phyloP scores from a whole-genome alignment of 306 rosid species.

The Phaseolus lunatus region DNA sequence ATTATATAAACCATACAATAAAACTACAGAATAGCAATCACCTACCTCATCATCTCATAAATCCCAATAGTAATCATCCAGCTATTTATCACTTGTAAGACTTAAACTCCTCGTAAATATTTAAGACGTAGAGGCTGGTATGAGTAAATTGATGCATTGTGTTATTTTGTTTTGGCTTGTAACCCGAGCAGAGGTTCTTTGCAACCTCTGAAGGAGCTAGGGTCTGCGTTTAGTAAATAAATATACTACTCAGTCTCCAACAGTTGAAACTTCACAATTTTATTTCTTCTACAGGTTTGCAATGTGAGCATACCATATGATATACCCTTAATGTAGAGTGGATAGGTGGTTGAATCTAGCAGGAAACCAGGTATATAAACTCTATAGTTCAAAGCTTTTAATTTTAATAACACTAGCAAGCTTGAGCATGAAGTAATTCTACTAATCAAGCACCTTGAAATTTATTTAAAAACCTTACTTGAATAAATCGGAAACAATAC shows the following conservation, averaged over 20 bases:
- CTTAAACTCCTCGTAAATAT: too few relatives aligned
- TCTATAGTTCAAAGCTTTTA: background rate
- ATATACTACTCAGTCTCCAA: background rate
- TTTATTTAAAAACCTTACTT: background rate
- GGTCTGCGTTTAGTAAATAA: background rate
- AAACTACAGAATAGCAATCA: too few relatives aligned
- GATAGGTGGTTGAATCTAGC: background rate
- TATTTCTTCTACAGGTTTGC: constrained; percentile 3
- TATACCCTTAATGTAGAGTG: background rate
- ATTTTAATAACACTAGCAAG: background rate
- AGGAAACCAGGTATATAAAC: background rate
- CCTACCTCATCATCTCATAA: too few relatives aligned
- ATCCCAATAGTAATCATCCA: too few relatives aligned
- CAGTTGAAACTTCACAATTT: background rate
- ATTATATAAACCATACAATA: too few relatives aligned
- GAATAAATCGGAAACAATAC: constrained; percentile 1
- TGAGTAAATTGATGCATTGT: too few relatives aligned
- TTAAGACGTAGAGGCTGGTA: too few relatives aligned
- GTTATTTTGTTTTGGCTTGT: too few relatives aligned
- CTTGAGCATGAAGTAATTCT: background rate
- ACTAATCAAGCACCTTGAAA: background rate
- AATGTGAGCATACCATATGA: background rate
- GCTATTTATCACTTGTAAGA: too few relatives aligned
- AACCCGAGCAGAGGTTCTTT: background rate
- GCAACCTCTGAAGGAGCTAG: background rate